These are phyloP conservation scores for Stachybotrys chartarum DNA, from an alignment of 2,329 filamentous ascomycete genomes.

Conservation along the genomic window DNA sequence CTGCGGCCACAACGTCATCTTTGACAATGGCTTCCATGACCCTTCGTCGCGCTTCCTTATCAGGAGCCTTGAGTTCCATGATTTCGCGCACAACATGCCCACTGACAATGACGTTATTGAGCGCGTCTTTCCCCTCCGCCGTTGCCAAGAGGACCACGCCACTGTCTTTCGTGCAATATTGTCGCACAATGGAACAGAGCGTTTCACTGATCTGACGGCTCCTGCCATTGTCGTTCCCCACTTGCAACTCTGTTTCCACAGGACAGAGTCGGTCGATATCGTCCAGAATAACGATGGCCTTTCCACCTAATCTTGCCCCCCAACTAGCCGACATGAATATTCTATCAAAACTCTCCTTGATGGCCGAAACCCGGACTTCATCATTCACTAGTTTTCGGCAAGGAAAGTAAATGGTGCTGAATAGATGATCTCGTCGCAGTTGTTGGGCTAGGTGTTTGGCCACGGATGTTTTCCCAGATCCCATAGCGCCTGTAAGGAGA, in stretches of 20 bases:
- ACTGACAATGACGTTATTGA: slow-evolving; percentile 85
- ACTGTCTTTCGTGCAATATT: slow-evolving; percentile 74
- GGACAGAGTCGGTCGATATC: slow-evolving; percentile 92
- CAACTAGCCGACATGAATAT: slow-evolving; percentile 86
- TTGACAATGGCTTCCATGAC: slow-evolving; percentile 75
- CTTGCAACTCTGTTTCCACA: slow-evolving; percentile 87
- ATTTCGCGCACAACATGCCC: slow-evolving; percentile 92
- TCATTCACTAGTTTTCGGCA: slow-evolving; percentile 85
- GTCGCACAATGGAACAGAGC: slow-evolving; percentile 71
- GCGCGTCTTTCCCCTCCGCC: slow-evolving; percentile 83
- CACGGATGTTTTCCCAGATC: slow-evolving; percentile 82
- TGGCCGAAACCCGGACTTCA: slow-evolving; percentile 79
- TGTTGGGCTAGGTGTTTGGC: slow-evolving; percentile 68
- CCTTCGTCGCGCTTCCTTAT: slow-evolving; percentile 79
- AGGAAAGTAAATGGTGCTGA: slow-evolving; percentile 77
- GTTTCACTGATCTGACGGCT: slow-evolving; percentile 90
- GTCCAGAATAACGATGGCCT: slow-evolving; percentile 78
- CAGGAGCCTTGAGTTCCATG: slow-evolving; percentile 78
- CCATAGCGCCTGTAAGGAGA: slow-evolving; percentile 79
- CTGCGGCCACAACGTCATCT: slow-evolving; percentile 37
- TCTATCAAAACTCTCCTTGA: slow-evolving; percentile 81
- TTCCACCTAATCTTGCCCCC: slow-evolving; percentile 81
- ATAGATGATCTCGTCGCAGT: slow-evolving; percentile 66
- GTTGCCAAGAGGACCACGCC: slow-evolving; percentile 84
- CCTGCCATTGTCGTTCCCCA: slow-evolving; percentile 86